Evolutionary conservation across 2,329 filamentous ascomycete genomes (phyloP), one percentile per base, ranked within the genome.

Genomic region (Rhexocercosporidium sp.): DNA sequence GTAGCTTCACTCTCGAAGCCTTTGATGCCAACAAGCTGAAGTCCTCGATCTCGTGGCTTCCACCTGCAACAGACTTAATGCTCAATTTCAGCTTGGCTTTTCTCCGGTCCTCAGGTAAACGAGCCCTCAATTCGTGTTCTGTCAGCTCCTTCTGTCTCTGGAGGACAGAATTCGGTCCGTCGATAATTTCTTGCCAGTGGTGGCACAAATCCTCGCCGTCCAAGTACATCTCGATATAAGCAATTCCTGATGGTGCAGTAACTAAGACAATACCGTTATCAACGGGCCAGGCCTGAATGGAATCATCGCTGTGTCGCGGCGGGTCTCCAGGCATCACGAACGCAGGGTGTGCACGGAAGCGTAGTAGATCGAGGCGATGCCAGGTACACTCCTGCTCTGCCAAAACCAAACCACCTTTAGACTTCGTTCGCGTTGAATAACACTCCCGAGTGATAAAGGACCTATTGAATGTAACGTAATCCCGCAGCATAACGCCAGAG

Each of bases 331-430:
- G 93, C 62, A 97, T 85, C 64, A 90, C 86, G 82, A 99, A 98
- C 77, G 92, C 94, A 3, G 94, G 93, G 76, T 99, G 96, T 72
- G 90, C 91, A 71, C 94, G 90, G 82, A 97, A 97, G 46, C 94
- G 92, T 62, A 99, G 84, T 63, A 89, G 89, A 78, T 98, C 96
- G 7, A 98, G 85, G 66, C 94, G 88, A 79, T 97, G 94, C 95
- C 95, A 98, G 29, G 84, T 85, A 78, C 94, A 97, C 80, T 98
- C 96, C 72, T 97, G 93, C 56, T 89, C 86, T 37, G 88, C 88
- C 51, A 91, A 78, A 49, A 94, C 91, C 7, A 93, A 80, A 3
- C 91, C 90, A 2, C 94, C 94, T 74, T 92, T 93, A 51, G 90
- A 90, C 76, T 93, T 93, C 1, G 93, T 97, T 54, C 94, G 87